These are phyloP conservation scores for Moricandia arvensis DNA, from an alignment of 345 rosid species.

Conservation along the genomic window DNA sequence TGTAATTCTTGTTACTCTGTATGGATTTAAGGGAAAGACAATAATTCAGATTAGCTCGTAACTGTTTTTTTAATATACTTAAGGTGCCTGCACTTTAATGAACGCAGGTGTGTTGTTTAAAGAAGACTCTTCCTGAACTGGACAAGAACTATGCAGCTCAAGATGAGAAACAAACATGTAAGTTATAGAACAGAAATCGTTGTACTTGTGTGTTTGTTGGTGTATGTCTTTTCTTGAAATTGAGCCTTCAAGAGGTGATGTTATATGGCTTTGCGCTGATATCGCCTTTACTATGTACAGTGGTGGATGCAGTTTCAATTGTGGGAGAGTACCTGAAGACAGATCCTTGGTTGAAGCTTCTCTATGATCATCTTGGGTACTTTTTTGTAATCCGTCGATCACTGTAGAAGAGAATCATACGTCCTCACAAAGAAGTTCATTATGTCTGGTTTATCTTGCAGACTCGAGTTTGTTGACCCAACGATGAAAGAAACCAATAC, in stretches of 20 bases:
- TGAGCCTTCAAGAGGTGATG: conserved; percentile 9
- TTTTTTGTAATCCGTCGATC: not conserved
- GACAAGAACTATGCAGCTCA: conserved; percentile 81
- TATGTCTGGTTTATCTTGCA: conserved; percentile 37
- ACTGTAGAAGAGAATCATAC: not conserved
- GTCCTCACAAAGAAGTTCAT: not conserved
- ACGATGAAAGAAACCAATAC: conserved; percentile 37
- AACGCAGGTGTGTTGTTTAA: conserved; percentile 58
- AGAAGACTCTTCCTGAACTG: conserved; percentile 50
- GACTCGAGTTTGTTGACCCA: conserved; percentile 49
- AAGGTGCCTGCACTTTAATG: conserved; percentile 9
- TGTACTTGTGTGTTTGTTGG: conserved; percentile 2
- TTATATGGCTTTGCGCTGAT: conserved; percentile 14
- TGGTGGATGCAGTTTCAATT: conserved; percentile 65
- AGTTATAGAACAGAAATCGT: conserved; percentile 11
- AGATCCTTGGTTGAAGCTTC: conserved; percentile 78
- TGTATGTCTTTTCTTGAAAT: not conserved
- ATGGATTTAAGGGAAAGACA: not conserved
- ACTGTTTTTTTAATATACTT: not conserved
- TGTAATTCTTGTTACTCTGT: not conserved
- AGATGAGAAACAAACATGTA: conserved; percentile 72
- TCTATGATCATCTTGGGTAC: conserved; percentile 66
- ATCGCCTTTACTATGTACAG: conserved; percentile 41
- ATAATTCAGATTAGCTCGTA: not conserved
- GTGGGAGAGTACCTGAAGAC: conserved; percentile 76